A percentile compares a stretch with the other conserved stretches of the same genome.
These are phyloP conservation scores for Rhizophagus sp. DNA, from an alignment of 192 early-diverging fungal species.

Conservation along the genomic window DNA sequence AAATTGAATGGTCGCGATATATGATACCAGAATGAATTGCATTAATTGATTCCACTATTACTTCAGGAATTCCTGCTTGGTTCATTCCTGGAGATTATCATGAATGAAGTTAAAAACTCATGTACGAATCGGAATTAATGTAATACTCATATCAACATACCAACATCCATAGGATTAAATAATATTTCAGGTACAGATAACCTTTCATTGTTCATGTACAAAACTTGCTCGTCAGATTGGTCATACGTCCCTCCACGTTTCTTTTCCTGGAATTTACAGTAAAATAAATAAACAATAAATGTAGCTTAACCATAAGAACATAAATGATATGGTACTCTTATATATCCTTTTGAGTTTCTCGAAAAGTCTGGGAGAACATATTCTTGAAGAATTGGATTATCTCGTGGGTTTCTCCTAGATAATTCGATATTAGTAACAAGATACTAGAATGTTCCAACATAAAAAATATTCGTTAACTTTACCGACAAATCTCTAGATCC, in stretches of 20 bases:
- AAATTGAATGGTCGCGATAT: not conserved
- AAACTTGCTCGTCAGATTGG: conserved; percentile 51
- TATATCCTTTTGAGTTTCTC: conserved; percentile 50
- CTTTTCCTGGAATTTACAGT: conserved; percentile 13
- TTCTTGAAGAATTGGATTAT: conserved; percentile 58
- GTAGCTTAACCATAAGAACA: not conserved
- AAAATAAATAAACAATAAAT: not conserved
- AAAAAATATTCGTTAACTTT: conserved; percentile 2
- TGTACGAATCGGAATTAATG: conserved; percentile 14
- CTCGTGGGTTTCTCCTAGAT: conserved; percentile 41
- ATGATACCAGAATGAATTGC: conserved; percentile 51
- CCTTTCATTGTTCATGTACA: conserved; percentile 72
- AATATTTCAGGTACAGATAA: conserved; percentile 77
- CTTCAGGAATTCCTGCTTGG: conserved; percentile 71
- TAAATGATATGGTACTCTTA: conserved; percentile 38
- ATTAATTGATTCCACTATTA: conserved; percentile 56
- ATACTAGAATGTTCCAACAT: not conserved
- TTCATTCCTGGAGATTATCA: conserved; percentile 36
- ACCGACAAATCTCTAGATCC: conserved; percentile 68
- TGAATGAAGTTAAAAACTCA: not conserved
- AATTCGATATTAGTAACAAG: not conserved
- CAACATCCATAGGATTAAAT: conserved; percentile 75
- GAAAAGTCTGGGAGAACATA: conserved; percentile 71
- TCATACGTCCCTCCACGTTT: conserved; percentile 25
- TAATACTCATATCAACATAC: conserved; percentile 59